Base-by-base conservation (phyloP, 257 asterid species). In the Linderniella brevidens region DNA sequence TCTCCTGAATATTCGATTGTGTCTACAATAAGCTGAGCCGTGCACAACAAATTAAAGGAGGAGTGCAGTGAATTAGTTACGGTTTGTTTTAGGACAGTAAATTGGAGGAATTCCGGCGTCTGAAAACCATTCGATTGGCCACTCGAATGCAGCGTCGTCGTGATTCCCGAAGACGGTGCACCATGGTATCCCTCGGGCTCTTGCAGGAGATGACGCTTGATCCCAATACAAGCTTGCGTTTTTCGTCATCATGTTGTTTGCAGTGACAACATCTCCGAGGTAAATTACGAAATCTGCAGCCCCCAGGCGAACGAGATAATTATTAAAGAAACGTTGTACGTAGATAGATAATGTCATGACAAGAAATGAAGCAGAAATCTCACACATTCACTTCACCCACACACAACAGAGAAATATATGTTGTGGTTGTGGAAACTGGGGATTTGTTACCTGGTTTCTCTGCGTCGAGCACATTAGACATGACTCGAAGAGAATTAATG, bases 81-180 rank as follows among this genome's bases (percentile, higher is more conserved):
- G 32, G 11, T 59, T 61, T 51, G 54, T n/a, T 25, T 55, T 17
- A 1, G 79, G 72, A 53, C 92, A 75, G 17, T 12, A 53, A 56
- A 68, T 56, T 10, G 59, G 68, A 60, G 94, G 98, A 46, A 88
- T 66, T 35, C 95, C 85, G 10, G 59, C 42, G 17, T 70, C 46
- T 3, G 95, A 78, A 68, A 88, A 84, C 98, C 95, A 88, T 14
- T 84, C 93, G 50, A 84, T 40, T n/a, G 95, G 95, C 95, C 95
- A 88, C 58, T 65, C 87, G 29, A 84, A 84, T 11, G 79, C 56
- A 13, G 87, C 82, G 64, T 88, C 95, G n/a, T 84, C 98, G 39
- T 88, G 95, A 65, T 88, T 88, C 1, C 94, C 98, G 3, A 88
- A 84, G 17, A 88, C 61, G 17, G 75, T 72, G 57, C 86, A 75